Evolutionary conservation across 139 green algal species (phyloP), one percentile per base, ranked within the genome.

Genomic region (Dunaliella sp.): DNA sequence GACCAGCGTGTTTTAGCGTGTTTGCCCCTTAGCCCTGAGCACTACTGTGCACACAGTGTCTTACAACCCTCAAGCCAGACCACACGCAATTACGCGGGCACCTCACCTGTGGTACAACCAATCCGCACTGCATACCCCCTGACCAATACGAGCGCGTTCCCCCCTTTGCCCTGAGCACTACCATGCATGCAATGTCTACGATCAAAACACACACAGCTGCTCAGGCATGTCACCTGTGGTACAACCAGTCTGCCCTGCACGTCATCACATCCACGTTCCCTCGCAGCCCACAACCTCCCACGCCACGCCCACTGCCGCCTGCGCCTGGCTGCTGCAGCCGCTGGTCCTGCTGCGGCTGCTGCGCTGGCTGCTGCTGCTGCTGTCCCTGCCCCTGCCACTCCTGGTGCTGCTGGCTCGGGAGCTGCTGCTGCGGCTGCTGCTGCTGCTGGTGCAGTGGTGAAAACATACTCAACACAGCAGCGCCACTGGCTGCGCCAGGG

Each of bases 231-330:
- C 88, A 89, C 34, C 88, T 81, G 86, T 96, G 87, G 86, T 95
- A 96, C 36, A 96, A 88, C 89, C 93, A 94, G 16, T 96, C 95
- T 21, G 96, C 95, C 0, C 90, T 84, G 83, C 88, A 94, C 1
- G 93, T 86, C 0, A 95, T 28, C 65, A 98, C 94, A 81, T 98
- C 94, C 34, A 91, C 24, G 82, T 95, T 97, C 36, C 86, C 88
- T 0, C 58, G 79, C 77, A 98, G 87, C 0, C 92, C 94, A 85
- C 92, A 95, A 21, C 94, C 94, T 1, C 35, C n/a, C n/a, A n/a
- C 34, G 36, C 33, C 38, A 75, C 1, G 37, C 38, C 22, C 28
- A 21, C 82, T 73, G 28, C 30, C 36, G 37, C 36, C 84, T 48
- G 26, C 83, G 38, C n/a, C 76, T 58, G 31, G n/a, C 38, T n/a